Evolutionary conservation across 2,329 filamentous ascomycete species (phyloP).

Genomic region (Leptographium wingfieldii): DNA sequence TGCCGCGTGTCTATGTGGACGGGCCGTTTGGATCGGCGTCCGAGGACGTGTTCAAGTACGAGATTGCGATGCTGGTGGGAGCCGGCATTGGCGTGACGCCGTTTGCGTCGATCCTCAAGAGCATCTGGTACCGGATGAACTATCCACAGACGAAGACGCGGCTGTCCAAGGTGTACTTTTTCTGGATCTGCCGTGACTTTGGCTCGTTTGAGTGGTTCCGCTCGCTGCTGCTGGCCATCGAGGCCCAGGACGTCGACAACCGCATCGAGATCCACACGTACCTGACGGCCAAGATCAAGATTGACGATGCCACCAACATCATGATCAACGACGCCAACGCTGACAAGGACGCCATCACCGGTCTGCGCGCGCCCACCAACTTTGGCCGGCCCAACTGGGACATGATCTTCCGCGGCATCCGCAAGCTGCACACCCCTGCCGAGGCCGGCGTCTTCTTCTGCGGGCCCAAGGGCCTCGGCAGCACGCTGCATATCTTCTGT

Average conservation of each 20-base stretch:
- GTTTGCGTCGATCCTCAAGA: constrained; percentile 78
- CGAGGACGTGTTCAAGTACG: constrained; percentile 83
- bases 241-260: constrained; percentile 72
- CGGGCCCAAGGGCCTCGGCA: constrained; percentile 68
- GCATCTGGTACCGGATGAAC: constrained; percentile 89
- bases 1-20: constrained; percentile 72
- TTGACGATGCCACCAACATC: constrained; percentile 77
- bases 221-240: constrained; percentile 69
- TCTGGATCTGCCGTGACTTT: constrained; percentile 85
- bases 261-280: constrained; percentile 85
- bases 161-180: constrained; percentile 79
- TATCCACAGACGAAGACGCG: constrained; percentile 69
- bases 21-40: constrained; percentile 78
- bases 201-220: constrained; percentile 86
- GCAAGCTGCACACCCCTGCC: constrained; percentile 62
- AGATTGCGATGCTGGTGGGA: constrained; percentile 65
- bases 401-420: constrained; percentile 73
- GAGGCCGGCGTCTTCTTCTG: constrained; percentile 78
- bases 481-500: constrained; percentile 66
- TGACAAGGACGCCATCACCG: constrained; percentile 74
- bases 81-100: constrained; percentile 80
- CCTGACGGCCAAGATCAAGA: constrained; percentile 75
- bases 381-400: constrained; percentile 84
- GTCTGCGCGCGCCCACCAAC: constrained; percentile 69
- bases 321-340: constrained; percentile 85